Percentiles rank a stretch among this genome's conserved stretches.
These are phyloP conservation scores for Physaria fendleri DNA, from an alignment of 345 rosid species.

Conservation along the genomic window DNA sequence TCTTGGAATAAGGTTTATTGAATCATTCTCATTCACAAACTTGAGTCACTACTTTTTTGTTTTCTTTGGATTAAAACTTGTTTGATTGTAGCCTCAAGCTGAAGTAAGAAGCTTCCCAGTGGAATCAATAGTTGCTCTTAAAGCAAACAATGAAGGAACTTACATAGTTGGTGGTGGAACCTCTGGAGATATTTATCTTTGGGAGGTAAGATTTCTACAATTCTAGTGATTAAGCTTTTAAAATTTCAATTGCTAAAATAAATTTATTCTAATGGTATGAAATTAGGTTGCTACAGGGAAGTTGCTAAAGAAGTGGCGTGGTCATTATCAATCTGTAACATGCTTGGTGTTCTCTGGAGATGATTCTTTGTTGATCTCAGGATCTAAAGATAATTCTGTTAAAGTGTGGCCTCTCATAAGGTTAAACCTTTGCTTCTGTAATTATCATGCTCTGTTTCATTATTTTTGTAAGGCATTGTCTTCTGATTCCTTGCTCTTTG, in stretches of 20 bases:
- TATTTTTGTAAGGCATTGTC: not conserved
- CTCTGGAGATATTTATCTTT: constrained; percentile 61
- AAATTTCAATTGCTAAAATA: not conserved
- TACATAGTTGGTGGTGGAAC: constrained; percentile 76
- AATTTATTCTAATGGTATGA: not conserved
- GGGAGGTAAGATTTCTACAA: constrained; percentile 52
- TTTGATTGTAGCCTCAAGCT: constrained; percentile 57
- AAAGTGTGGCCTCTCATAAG: constrained; percentile 75
- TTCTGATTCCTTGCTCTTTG: not conserved
- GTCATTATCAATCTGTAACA: constrained; percentile 63
- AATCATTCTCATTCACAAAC: not conserved
- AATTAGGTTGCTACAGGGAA: constrained; percentile 67
- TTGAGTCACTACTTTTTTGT: not conserved
- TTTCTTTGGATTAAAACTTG: not conserved
- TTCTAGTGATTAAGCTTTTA: not conserved
- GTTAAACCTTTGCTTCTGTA: constrained; percentile 33
- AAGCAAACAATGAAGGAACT: constrained; percentile 62
- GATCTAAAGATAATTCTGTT: constrained; percentile 73
- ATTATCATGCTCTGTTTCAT: not conserved
- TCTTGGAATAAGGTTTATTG: constrained; percentile 55
- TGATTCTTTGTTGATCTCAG: constrained; percentile 67
- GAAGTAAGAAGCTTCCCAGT: constrained; percentile 72
- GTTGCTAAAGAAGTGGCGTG: constrained; percentile 78
- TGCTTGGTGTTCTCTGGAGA: constrained; percentile 74
- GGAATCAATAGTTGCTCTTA: constrained; percentile 62